Evolutionary conservation across 208 protist genomes (phyloP).

Genomic region (Trypanosoma grayi): DNA sequence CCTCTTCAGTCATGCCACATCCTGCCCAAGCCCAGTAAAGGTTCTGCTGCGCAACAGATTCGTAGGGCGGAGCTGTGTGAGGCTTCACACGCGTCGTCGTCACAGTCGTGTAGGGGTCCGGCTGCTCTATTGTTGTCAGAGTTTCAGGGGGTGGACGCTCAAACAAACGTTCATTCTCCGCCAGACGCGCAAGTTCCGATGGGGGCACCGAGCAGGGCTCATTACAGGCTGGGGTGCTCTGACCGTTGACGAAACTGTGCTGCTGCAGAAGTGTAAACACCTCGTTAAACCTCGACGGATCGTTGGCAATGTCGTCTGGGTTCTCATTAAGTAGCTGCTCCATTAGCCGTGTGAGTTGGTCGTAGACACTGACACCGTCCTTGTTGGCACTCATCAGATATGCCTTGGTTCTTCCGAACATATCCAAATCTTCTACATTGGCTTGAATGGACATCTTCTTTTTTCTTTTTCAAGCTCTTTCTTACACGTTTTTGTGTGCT

Average conservation of each 20-base stretch:
- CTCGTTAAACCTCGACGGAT: slow-evolving; percentile 74
- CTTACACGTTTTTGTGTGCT: no score
- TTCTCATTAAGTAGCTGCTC: slow-evolving; percentile 80
- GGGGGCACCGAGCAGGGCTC: slow-evolving; percentile 57
- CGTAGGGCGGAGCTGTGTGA: slow-evolving; percentile 68
- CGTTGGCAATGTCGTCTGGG: slow-evolving; percentile 57
- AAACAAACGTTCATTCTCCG: slow-evolving; percentile 78
- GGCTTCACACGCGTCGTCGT: slow-evolving; percentile 86
- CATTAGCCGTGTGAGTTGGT: slow-evolving; percentile 88
- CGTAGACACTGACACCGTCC: slow-evolving; percentile 90
- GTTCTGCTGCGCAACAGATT: slow-evolving; percentile 70
- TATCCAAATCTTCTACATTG: slow-evolving; percentile 31
- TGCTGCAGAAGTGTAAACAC: slow-evolving; percentile 76
- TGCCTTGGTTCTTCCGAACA: slow-evolving; percentile 84
- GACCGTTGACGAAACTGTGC: slow-evolving; percentile 75
- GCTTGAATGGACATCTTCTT: slow-evolving; percentile 27
- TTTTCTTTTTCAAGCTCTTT: neutral
- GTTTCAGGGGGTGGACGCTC: slow-evolving; percentile 72
- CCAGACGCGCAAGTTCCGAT: slow-evolving; percentile 62
- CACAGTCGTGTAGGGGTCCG: slow-evolving; percentile 88
- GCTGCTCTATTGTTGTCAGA: slow-evolving; percentile 84
- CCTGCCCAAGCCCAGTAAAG: slow-evolving; percentile 72
- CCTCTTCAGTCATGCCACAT: slow-evolving; percentile 75
- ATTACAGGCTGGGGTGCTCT: slow-evolving; percentile 66
- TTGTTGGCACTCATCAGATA: slow-evolving; percentile 87